These are phyloP conservation scores for Linum lewisii DNA, from an alignment of 345 rosid species.

Conservation along the genomic window DNA sequence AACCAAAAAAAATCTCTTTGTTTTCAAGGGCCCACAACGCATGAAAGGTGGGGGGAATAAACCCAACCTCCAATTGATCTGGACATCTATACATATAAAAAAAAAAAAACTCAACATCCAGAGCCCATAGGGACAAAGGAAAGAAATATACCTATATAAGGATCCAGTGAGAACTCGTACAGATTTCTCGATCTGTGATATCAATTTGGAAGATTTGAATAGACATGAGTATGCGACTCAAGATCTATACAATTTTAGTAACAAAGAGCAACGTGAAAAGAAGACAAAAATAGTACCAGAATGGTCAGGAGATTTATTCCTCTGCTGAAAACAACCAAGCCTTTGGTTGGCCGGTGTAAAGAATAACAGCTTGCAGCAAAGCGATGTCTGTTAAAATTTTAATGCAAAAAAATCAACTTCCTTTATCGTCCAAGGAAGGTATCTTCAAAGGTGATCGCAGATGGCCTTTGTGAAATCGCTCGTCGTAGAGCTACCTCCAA, in stretches of 20 bases:
- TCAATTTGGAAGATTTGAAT: background rate
- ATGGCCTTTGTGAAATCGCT: constrained; percentile 87
- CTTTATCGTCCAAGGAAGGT: background rate
- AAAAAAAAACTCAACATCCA: too few species aligned
- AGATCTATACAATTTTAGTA: background rate
- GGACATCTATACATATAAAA: too few species aligned
- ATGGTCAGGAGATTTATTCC: background rate
- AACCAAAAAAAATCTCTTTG: too few species aligned
- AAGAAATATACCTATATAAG: too few species aligned
- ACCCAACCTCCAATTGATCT: too few species aligned
- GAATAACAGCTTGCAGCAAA: background rate
- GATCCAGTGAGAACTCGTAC: too few species aligned
- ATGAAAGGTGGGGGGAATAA: too few species aligned
- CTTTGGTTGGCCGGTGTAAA: background rate
- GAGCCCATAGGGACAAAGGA: too few species aligned
- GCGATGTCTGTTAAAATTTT: background rate
- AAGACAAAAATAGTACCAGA: background rate
- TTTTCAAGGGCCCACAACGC: too few species aligned
- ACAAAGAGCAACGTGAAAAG: background rate
- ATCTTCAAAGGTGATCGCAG: constrained; percentile 66
- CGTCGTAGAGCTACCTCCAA: constrained; percentile 71
- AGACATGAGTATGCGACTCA: background rate
- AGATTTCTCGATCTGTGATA: background rate
- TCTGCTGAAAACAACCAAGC: too few species aligned
- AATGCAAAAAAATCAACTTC: constrained; percentile 19